Conservation (phyloP, 805 yeast species). For the Saccharomycopsis olivae region DNA sequence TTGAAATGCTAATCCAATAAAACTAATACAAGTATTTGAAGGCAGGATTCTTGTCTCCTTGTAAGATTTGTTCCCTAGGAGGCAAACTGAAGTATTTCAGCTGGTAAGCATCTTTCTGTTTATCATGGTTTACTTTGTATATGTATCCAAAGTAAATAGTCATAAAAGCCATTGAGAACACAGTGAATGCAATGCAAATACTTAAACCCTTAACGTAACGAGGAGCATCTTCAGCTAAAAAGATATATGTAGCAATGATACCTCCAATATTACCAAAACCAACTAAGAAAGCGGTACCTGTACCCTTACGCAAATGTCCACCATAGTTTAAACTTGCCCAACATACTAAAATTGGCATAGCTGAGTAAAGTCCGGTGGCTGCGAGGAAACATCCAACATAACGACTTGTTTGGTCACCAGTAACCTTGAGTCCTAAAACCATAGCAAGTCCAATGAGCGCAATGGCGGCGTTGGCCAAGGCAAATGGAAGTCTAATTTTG, state of each 20-base stretch:
- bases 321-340: slow-evolving; percentile 46
- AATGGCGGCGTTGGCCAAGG: slow-evolving; percentile 24
- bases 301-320: slow-evolving; percentile 52
- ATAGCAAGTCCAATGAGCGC: slow-evolving; percentile 47
- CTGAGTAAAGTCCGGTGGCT: slow-evolving; percentile 48
- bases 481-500: slow-evolving; percentile 37
- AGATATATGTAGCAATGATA: slow-evolving; percentile 50
- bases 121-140: slow-evolving; percentile 22
- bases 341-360: slow-evolving; percentile 62
- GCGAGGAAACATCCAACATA: slow-evolving; percentile 57
- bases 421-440: slow-evolving; percentile 35
- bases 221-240: slow-evolving; percentile 48
- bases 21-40: slow-evolving; percentile 27
- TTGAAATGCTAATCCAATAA: too few relatives aligned
- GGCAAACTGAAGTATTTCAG: slow-evolving; percentile 23
- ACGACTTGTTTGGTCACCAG: slow-evolving; percentile 30
- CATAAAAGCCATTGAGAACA: slow-evolving; percentile 30
- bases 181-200: slow-evolving; percentile 37
- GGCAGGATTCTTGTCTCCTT: slow-evolving; percentile 31
- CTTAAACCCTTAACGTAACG: slow-evolving; percentile 43
- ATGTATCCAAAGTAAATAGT: slow-evolving; percentile 27
- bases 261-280: slow-evolving; percentile 73
- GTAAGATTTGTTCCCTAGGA: slow-evolving; percentile 26
- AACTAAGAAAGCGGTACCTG: slow-evolving; percentile 50
- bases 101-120: slow-evolving; percentile 21